Conservation (phyloP, 441 rosid genomes). For the Jatropha podagrica region DNA sequence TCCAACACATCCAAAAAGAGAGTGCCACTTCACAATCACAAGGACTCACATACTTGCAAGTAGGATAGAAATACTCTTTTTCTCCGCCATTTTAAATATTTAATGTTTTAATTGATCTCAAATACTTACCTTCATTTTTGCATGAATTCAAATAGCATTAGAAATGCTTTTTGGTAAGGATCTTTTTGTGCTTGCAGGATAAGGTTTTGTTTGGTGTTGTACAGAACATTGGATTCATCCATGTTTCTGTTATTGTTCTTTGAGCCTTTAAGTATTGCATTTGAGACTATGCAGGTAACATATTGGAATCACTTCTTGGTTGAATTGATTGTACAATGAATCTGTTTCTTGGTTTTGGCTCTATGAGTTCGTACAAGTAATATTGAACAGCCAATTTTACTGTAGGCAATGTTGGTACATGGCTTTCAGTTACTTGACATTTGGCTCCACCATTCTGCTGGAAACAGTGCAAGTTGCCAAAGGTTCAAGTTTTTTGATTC, state of each 20-base stretch:
- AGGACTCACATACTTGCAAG: not conserved
- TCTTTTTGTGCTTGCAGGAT: constrained; percentile 61
- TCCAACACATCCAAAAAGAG: not conserved
- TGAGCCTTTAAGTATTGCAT: constrained; percentile 95
- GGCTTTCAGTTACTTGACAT: constrained; percentile 97
- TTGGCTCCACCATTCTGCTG: constrained; percentile 80
- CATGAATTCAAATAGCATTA: not conserved
- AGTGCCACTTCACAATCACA: not conserved
- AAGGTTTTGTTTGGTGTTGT: constrained; percentile 62
- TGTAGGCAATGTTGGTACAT: constrained; percentile 88
- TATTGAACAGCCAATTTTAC: constrained; percentile 21
- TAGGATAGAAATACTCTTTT: not conserved
- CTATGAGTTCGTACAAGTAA: constrained; percentile 4
- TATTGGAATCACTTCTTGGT: constrained; percentile 3
- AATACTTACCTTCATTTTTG: not conserved
- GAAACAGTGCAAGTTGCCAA: constrained; percentile 56
- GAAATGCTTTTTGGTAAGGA: constrained; percentile 10
- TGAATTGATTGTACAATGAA: constrained; percentile 1
- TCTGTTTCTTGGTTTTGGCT: not conserved
- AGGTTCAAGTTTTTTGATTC: constrained; percentile 67
- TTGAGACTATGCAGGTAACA: constrained; percentile 95
- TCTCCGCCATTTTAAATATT: not conserved
- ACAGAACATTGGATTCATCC: constrained; percentile 60
- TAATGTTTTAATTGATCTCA: not conserved
- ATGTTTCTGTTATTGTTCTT: constrained; percentile 79